phyloP scores from a whole-genome alignment of 2,329 filamentous ascomycete genomes.

The Alternaria viburni region DNA sequence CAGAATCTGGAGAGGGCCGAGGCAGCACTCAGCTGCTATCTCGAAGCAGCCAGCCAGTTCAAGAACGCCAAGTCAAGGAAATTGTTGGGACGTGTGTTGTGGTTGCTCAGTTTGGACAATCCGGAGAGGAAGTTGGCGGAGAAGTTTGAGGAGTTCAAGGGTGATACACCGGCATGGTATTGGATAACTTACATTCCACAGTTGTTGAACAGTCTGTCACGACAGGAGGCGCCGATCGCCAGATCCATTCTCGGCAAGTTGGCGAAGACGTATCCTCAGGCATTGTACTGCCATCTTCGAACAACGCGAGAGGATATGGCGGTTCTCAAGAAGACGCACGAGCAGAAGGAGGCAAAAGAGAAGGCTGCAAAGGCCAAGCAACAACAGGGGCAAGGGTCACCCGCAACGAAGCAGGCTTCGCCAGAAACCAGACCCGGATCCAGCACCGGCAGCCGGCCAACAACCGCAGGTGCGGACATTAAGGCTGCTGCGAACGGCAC shows the following conservation, averaged over 20 bases:
- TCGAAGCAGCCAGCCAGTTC: slow-evolving; percentile 94
- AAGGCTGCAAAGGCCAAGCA: slow-evolving; percentile 65
- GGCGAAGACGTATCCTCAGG: slow-evolving; percentile 91
- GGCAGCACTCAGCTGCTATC: slow-evolving; percentile 92
- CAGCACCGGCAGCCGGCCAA: slow-evolving; percentile 36
- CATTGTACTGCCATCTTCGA: slow-evolving; percentile 92
- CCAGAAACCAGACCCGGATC: slow-evolving; percentile 43
- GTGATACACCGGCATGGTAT: slow-evolving; percentile 97
- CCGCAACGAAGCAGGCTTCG: slow-evolving; percentile 46
- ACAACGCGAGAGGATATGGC: slow-evolving; percentile 95
- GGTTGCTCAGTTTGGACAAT: slow-evolving; percentile 94
- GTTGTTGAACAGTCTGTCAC: slow-evolving; percentile 85
- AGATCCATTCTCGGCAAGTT: slow-evolving; percentile 89
- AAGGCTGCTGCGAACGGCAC: slow-evolving; percentile 62
- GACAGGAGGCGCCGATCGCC: slow-evolving; percentile 88
- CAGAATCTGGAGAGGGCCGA: slow-evolving; percentile 81
- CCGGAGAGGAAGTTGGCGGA: slow-evolving; percentile 79
- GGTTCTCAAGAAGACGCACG: slow-evolving; percentile 87
- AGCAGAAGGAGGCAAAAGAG: slow-evolving; percentile 64
- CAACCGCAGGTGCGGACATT: slow-evolving; percentile 45
- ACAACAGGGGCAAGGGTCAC: slow-evolving; percentile 56
- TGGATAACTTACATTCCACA: slow-evolving; percentile 99
- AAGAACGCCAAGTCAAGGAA: slow-evolving; percentile 97
- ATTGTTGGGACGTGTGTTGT: slow-evolving; percentile 88
- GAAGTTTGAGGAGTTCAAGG: slow-evolving; percentile 95